Percentiles rank a stretch among this genome's conserved stretches.
phyloP scores from a whole-genome alignment of 441 rosid genomes.

The Theobroma grandiflorum region DNA sequence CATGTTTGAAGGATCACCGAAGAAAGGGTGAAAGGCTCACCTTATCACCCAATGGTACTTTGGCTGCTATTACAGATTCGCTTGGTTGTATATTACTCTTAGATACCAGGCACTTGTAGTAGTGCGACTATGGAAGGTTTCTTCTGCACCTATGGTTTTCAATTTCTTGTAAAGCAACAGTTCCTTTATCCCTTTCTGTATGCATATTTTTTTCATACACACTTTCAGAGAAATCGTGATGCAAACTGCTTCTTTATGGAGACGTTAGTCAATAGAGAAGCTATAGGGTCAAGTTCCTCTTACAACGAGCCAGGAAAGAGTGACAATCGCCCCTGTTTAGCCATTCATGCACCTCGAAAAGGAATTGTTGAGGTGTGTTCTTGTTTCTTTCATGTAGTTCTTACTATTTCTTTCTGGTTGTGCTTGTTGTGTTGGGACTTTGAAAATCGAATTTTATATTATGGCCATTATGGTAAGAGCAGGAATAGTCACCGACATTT shows the following conservation, averaged over 20 bases:
- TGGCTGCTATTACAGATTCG: slow-evolving; percentile 93
- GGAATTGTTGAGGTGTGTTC: too few relatives aligned
- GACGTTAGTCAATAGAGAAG: slow-evolving; percentile 72
- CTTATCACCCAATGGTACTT: too few relatives aligned
- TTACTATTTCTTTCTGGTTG: not conserved
- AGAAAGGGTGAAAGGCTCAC: too few relatives aligned
- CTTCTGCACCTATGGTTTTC: slow-evolving; percentile 9
- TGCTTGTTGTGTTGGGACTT: too few relatives aligned
- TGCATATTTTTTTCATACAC: slow-evolving; percentile 8
- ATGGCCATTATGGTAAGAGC: too few relatives aligned
- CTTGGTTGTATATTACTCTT: slow-evolving; percentile 92
- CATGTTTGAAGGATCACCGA: too few relatives aligned
- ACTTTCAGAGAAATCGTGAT: slow-evolving; percentile 83
- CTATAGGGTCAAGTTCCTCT: slow-evolving; percentile 50
- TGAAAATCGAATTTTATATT: too few relatives aligned
- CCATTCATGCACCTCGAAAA: too few relatives aligned
- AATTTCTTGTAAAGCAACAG: not conserved
- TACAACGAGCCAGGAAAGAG: slow-evolving; percentile 66
- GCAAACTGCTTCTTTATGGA: slow-evolving; percentile 92
- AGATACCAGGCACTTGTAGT: slow-evolving; percentile 95
- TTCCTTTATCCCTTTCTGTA: not conserved
- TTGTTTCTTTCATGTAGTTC: too few relatives aligned
- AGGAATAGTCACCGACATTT: too few relatives aligned
- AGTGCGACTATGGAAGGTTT: slow-evolving; percentile 82
- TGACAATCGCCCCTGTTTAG: slow-evolving; percentile 84